Conservation (phyloP, 176 grass and related monocot genomes). For the Musa itinerans region DNA sequence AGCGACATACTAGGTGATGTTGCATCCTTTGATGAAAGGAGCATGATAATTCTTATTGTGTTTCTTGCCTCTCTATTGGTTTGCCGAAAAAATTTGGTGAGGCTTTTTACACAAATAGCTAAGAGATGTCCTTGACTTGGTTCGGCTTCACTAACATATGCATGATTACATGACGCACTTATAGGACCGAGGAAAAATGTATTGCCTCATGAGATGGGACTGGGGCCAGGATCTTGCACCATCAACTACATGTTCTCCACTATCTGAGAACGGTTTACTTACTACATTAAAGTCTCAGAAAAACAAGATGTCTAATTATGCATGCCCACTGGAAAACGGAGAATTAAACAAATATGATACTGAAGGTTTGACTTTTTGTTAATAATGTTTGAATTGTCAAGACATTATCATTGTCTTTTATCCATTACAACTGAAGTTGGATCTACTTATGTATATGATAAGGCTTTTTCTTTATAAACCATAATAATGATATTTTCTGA, state of each 20-base stretch:
- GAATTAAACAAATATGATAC: slow-evolving; percentile 17
- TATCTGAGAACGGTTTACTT: not conserved
- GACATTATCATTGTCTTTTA: not conserved
- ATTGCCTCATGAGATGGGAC: slow-evolving; percentile 16
- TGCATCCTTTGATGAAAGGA: slow-evolving; percentile 39
- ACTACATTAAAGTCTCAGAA: slow-evolving; percentile 14
- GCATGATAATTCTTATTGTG: slow-evolving; percentile 36
- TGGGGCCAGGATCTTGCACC: slow-evolving; percentile 3
- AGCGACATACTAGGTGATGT: slow-evolving; percentile 32
- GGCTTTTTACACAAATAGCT: slow-evolving; percentile 21
- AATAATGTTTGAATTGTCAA: slow-evolving; percentile 1
- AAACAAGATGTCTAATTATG: slow-evolving; percentile 24
- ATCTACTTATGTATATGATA: too few species aligned
- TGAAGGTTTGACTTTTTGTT: slow-evolving; percentile 31
- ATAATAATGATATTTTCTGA: too few species aligned
- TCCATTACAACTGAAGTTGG: not conserved
- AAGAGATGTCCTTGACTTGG: slow-evolving; percentile 6
- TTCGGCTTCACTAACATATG: slow-evolving; percentile 3
- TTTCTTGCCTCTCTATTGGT: slow-evolving; percentile 47
- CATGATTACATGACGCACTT: slow-evolving; percentile 8
- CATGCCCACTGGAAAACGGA: slow-evolving; percentile 12
- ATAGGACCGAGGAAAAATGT: slow-evolving; percentile 39
- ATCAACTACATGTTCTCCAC: not conserved
- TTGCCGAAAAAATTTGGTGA: slow-evolving; percentile 41
- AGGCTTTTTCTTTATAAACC: too few species aligned